Evolutionary conservation across 139 green algal genomes (phyloP).

Genomic region (Coelastrella sp.): DNA sequence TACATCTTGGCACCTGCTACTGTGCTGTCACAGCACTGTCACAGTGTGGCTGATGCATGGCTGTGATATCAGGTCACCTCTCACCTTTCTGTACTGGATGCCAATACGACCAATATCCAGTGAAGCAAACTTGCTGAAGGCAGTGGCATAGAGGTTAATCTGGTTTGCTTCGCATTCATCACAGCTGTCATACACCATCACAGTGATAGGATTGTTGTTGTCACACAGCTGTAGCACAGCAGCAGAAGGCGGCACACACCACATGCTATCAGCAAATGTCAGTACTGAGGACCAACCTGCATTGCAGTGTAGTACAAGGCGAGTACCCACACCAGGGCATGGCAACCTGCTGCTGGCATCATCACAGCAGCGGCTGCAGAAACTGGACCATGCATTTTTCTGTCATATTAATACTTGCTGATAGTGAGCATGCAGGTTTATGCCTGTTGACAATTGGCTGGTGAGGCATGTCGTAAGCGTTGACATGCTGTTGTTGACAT

Average conservation of each 20-base stretch:
- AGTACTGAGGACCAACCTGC: neutral
- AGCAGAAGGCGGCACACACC: neutral
- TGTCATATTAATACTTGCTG: too few relatives aligned
- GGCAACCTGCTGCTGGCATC: too few relatives aligned
- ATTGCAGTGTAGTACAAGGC: neutral
- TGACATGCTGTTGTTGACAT: neutral
- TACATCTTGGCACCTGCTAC: too few relatives aligned
- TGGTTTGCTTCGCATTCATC: constrained; percentile 5
- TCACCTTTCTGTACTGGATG: constrained; percentile 17
- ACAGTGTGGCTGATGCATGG: too few relatives aligned
- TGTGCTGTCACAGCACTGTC: too few relatives aligned
- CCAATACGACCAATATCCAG: neutral
- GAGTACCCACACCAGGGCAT: too few relatives aligned
- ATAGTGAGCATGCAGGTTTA: too few relatives aligned
- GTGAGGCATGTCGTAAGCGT: too few relatives aligned
- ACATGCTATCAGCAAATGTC: neutral
- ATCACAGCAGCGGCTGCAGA: too few relatives aligned
- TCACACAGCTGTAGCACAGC: neutral
- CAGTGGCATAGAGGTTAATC: constrained; percentile 12
- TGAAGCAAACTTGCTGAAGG: neutral
- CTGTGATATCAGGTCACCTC: neutral
- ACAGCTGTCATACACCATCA: constrained; percentile 32
- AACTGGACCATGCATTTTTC: too few relatives aligned
- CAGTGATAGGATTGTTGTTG: neutral
- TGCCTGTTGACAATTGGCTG: too few relatives aligned